Evolutionary conservation across 2,329 filamentous ascomycete genomes (phyloP), one percentile per base, ranked within the genome.

Genomic region (Calonectria pseudoreteaudii): DNA sequence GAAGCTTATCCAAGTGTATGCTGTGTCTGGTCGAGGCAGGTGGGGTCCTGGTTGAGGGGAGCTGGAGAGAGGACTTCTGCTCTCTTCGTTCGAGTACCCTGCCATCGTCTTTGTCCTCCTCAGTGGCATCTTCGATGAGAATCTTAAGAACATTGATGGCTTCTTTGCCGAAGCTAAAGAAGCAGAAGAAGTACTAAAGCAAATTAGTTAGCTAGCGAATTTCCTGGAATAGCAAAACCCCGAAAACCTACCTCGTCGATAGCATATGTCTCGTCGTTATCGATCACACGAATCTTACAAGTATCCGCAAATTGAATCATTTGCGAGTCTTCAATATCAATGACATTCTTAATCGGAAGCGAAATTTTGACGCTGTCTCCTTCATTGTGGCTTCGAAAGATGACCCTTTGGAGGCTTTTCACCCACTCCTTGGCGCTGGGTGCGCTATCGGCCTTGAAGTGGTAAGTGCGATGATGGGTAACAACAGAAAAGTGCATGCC

Each of bases 301-400:
- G 97, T 98, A 75, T 98, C 95, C 28, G 95, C 95, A 83, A 98
- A 95, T 76, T 97, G 95, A 70, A 98, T 90, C 86, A 98, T 95
- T 71, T 95, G 93, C 62, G 93, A 97, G 77, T 98, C 94, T 83
- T 98, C 97, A 58, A 98, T 92, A 79, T 98, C 96, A 72, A 98
- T 92, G 26, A 98, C 90, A 77, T 98, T 98, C 73, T 93, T 90
- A 66, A 98, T 94, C 0, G 96, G 96, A 34, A 98, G 86, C 1
- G 94, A 97, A 70, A 98, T 97, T 86, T 98, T 98, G 83, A 99
- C 95, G 81, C 96, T 98, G 82, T 98, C 96, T 13, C 97, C 96
- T 76, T 98, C 96, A 81, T 98, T 98, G 85, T 97, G 96, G 14
- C 95, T 96, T 66, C 96, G 91, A 82, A 98, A 98, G 71, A 98